Evolutionary conservation across 192 early-diverging fungal species (phyloP).

Genomic region (Coemansia javaensis): DNA sequence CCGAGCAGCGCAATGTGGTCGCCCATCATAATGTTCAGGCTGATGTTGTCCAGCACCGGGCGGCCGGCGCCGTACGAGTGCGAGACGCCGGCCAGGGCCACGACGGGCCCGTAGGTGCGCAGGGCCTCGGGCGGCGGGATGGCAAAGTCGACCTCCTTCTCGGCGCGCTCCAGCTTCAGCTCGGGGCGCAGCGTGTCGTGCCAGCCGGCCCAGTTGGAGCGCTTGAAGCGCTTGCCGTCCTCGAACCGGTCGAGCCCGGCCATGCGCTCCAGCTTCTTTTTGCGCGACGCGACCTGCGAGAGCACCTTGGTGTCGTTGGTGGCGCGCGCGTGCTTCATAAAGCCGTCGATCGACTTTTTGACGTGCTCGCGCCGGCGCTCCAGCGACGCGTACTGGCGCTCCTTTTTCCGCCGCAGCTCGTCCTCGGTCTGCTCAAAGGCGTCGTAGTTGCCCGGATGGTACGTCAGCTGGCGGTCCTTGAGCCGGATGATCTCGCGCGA

Average conservation of each 20-base stretch:
- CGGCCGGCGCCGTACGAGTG: constrained; percentile 26
- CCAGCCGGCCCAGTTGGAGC: constrained; percentile 55
- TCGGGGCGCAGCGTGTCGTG: constrained; percentile 52
- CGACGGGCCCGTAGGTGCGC: constrained; percentile 61
- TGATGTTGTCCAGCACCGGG: constrained; percentile 60
- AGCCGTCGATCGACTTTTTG: constrained; percentile 75
- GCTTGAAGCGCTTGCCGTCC: constrained; percentile 65
- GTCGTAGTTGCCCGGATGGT: constrained; percentile 83
- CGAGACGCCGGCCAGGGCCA: constrained; percentile 59
- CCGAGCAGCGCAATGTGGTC: constrained; percentile 74
- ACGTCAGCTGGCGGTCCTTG: constrained; percentile 64
- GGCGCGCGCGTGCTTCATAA: constrained; percentile 63
- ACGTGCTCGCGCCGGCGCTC: constrained; percentile 71
- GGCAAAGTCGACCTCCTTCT: constrained; percentile 56
- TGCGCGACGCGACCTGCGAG: constrained; percentile 67
- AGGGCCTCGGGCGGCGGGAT: constrained; percentile 66
- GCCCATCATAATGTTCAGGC: constrained; percentile 62
- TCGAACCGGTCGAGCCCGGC: constrained; percentile 61
- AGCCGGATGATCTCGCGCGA: constrained; percentile 72
- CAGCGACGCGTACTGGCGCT: constrained; percentile 56
- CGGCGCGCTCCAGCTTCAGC: constrained; percentile 55
- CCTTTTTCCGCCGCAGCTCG: constrained; percentile 65
- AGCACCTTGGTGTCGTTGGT: constrained; percentile 81
- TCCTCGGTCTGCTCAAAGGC: constrained; percentile 74
- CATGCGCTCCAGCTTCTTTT: constrained; percentile 68